Evolutionary conservation across 2,329 filamentous ascomycete genomes (phyloP).

Genomic region (Botrytis medusae): DNA sequence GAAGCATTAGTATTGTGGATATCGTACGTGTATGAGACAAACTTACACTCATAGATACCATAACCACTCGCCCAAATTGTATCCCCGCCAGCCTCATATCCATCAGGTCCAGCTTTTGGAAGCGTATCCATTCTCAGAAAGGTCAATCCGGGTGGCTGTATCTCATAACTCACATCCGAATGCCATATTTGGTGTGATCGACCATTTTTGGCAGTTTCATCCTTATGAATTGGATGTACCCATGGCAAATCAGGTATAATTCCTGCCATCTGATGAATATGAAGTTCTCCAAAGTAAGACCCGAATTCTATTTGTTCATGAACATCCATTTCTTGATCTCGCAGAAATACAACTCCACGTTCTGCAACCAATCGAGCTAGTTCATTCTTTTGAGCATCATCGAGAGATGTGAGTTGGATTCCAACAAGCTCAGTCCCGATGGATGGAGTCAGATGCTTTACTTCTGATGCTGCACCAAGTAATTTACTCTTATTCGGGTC

Average conservation of each 20-base stretch:
- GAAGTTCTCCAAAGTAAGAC: constrained; percentile 45
- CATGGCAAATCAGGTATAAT: constrained; percentile 22
- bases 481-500: constrained; percentile 46
- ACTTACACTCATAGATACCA: constrained; percentile 48
- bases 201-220: constrained; percentile 19
- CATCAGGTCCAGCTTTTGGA: constrained; percentile 59
- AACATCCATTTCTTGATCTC: constrained; percentile 47
- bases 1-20: constrained; percentile 46
- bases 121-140: constrained; percentile 51
- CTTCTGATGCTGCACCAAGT: constrained; percentile 35
- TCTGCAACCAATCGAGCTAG: constrained; percentile 69
- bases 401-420: constrained; percentile 66
- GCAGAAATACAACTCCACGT: constrained; percentile 52
- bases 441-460: constrained; percentile 54
- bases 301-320: constrained; percentile 47
- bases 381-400: constrained; percentile 69
- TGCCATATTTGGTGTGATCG: constrained; percentile 26
- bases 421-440: constrained; percentile 70
- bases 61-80: constrained; percentile 56
- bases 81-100: constrained; percentile 50
- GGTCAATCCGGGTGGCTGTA: constrained; percentile 51
- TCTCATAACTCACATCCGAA: constrained; percentile 49
- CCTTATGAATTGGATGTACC: constrained; percentile 22
- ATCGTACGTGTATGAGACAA: constrained; percentile 47
- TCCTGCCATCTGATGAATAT: constrained; percentile 21